Evolutionary conservation across 768 basidiomycete genomes (phyloP), one percentile per base, ranked within the genome.

Genomic region (Naganishia randhawae): DNA sequence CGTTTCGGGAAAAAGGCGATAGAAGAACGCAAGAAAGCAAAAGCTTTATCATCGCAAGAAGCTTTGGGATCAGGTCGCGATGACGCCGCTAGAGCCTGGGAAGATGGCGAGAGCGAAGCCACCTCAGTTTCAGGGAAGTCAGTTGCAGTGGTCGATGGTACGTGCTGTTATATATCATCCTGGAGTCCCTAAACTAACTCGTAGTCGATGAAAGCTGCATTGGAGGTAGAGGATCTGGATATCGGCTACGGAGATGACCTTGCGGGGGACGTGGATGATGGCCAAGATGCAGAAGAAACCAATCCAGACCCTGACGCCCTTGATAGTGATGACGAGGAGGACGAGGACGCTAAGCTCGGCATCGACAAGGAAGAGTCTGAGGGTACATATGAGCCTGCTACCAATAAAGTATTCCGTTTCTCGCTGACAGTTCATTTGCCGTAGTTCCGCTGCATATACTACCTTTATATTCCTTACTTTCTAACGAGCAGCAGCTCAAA

Each of bases 401-500:
- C 19, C 0, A 22, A 1, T 19, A 69, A 35, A 37, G 14, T 11
- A 19, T 48, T 37, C 32, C 17, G 41, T 11, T 41, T 50, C 17
- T 10, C 50, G 33, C 64, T 11, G 6, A 16, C 50, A 69, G 31
- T 32, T 27, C 39, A 52, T 37, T 31, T 31, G 51, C 65, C 37
- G 45, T 52, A 97, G 93, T 84, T 16, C 92, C 94, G 1, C 91
- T 99, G 89, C 90, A 97, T 74, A 84, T 99, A 55, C 85, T 99
- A 0, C 94, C 96, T 0, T 81, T 99, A 1, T 98, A 98, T 80
- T 96, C 96, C 3, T 83, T 98, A 4, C 82, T 98, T 2, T 84
- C 96, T 1, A 92, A 88, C 68, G 93, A 97, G 65, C 91, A 92
- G 78, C 96, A 99, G 76, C 92, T 97, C 89, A 84, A 84, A 22